phyloP scores from a whole-genome alignment of 2,329 filamentous ascomycete species.

The Penicillium decumbens region DNA sequence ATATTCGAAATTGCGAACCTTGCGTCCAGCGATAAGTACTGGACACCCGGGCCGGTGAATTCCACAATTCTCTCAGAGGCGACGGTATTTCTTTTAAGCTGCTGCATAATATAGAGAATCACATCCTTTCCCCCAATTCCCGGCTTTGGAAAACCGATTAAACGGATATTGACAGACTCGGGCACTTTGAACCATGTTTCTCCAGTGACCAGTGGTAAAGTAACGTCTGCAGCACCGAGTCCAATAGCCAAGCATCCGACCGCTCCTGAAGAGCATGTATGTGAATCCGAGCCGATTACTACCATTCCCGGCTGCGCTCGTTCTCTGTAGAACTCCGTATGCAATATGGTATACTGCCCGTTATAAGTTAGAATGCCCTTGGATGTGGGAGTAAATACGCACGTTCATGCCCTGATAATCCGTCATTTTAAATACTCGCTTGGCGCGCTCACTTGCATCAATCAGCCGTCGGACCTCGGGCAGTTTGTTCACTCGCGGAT shows the following conservation, averaged over 20 bases:
- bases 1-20: slow-evolving; percentile 48
- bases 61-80: slow-evolving; percentile 45
- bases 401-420: slow-evolving; percentile 40
- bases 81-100: slow-evolving; percentile 47
- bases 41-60: slow-evolving; percentile 41
- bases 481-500: slow-evolving; percentile 39
- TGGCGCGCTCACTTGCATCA: slow-evolving; percentile 33
- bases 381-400: background rate
- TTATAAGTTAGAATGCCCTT: slow-evolving; percentile 15
- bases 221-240: slow-evolving; percentile 45
- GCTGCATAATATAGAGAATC: slow-evolving; percentile 43
- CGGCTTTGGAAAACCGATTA: slow-evolving; percentile 32
- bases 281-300: slow-evolving; percentile 44
- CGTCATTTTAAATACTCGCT: slow-evolving; percentile 42
- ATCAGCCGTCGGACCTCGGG: slow-evolving; percentile 37
- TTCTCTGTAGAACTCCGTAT: slow-evolving; percentile 46
- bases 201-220: slow-evolving; percentile 44
- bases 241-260: slow-evolving; percentile 44
- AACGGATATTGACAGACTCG: slow-evolving; percentile 39
- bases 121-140: slow-evolving; percentile 47
- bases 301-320: slow-evolving; percentile 44
- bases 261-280: slow-evolving; percentile 44
- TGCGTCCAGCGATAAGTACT: slow-evolving; percentile 40
- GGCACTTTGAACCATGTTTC: slow-evolving; percentile 48
- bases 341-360: slow-evolving; percentile 39